Conservation (phyloP, 495 filamentous ascomycete species). For the Lindgomyces ingoldianus region DNA sequence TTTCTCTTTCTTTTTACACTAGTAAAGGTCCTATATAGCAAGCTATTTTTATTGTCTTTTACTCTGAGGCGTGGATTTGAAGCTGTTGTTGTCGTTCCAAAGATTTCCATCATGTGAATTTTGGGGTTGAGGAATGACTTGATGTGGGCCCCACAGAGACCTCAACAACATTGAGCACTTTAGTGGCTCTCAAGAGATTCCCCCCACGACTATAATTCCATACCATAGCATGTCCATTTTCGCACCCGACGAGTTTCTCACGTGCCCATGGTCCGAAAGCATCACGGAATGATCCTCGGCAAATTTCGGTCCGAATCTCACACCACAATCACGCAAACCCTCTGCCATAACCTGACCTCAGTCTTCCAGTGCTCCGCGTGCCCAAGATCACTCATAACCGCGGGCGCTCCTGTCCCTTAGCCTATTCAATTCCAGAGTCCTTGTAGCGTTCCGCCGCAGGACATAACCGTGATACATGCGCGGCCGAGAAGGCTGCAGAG, state of each 20-base stretch:
- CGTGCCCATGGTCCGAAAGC: background rate
- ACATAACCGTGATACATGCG: slow-evolving; percentile 20
- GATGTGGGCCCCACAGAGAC: too few relatives aligned
- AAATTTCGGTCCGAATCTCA: background rate
- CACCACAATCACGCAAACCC: slow-evolving; percentile 11
- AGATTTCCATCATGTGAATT: too few relatives aligned
- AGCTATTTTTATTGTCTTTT: too few relatives aligned
- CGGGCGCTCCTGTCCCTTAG: slow-evolving; percentile 2
- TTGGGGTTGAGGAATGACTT: too few relatives aligned
- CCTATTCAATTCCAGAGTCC: background rate
- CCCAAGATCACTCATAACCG: too few relatives aligned
- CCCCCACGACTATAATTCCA: background rate
- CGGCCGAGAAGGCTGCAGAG: slow-evolving; percentile 17
- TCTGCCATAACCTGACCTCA: background rate
- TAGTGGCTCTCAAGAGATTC: background rate
- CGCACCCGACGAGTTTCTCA: background rate
- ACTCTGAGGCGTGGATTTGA: too few relatives aligned
- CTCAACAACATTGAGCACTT: background rate
- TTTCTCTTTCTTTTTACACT: too few relatives aligned
- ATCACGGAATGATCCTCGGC: too few relatives aligned
- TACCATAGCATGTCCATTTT: background rate
- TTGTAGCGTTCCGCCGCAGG: background rate
- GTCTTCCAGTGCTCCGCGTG: background rate
- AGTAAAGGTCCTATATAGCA: too few relatives aligned
- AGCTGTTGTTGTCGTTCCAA: too few relatives aligned